phyloP scores from a whole-genome alignment of 768 basidiomycete species.

The Sarcomyxa edulis region DNA sequence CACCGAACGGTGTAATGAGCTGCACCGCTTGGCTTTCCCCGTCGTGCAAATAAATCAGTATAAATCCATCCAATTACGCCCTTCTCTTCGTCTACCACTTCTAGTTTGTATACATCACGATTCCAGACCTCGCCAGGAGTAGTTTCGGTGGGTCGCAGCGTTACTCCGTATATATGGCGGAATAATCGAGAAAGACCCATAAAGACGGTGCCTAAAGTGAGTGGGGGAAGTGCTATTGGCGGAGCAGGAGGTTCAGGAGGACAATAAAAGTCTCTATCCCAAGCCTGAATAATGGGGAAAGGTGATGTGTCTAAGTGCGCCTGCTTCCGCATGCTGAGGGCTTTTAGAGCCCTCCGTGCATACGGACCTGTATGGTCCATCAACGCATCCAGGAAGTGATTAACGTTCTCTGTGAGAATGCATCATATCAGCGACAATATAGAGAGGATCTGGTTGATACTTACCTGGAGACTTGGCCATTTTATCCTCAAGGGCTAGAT shows the following conservation, averaged over 20 bases:
- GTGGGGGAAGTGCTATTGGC: conserved; percentile 62
- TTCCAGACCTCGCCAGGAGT: conserved; percentile 87
- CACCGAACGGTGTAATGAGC: conserved; percentile 98
- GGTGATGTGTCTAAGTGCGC: conserved; percentile 54
- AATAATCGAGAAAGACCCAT: conserved; percentile 91
- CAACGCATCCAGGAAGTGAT: conserved; percentile 77
- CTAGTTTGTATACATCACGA: conserved; percentile 80
- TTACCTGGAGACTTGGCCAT: conserved; percentile 94
- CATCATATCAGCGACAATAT: background rate
- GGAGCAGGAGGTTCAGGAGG: conserved; percentile 75
- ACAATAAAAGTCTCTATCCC: conserved; percentile 96
- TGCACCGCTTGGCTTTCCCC: conserved; percentile 84
- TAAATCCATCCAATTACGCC: conserved; percentile 94
- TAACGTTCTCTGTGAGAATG: conserved; percentile 64
- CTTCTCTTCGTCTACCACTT: conserved; percentile 85
- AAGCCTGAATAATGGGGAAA: conserved; percentile 76
- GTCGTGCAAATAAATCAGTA: conserved; percentile 82
- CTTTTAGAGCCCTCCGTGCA: conserved; percentile 67
- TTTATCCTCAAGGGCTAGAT: conserved; percentile 87
- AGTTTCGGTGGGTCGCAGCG: conserved; percentile 64
- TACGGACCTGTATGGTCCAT: conserved; percentile 76
- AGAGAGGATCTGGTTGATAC: conserved; percentile 12
- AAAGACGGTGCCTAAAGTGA: conserved; percentile 88
- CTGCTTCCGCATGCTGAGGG: conserved; percentile 69
- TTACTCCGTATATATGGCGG: conserved; percentile 81